These are phyloP conservation scores for Ascosphaera pollenicola DNA, from an alignment of 2,329 filamentous ascomycete genomes.

Conservation along the genomic window DNA sequence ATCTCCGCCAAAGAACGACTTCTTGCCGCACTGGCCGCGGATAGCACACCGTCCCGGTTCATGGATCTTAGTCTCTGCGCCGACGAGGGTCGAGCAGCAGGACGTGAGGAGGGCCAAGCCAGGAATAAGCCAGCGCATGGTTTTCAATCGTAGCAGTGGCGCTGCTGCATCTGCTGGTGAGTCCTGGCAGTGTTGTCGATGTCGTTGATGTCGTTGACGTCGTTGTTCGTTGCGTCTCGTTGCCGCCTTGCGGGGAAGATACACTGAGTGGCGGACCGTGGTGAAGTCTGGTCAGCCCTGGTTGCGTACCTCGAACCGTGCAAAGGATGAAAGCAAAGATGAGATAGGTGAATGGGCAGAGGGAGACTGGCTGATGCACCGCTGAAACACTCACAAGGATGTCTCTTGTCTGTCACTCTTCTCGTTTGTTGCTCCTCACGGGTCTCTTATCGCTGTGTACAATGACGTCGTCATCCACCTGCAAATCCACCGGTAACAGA, in stretches of 20 bases:
- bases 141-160: neutral
- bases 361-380: too few relatives aligned
- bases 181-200: neutral
- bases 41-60: slow-evolving; percentile 79
- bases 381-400: too few relatives aligned
- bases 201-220: neutral
- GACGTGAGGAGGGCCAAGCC: neutral
- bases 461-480: too few relatives aligned
- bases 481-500: too few relatives aligned
- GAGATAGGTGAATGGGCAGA: too few relatives aligned
- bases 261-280: too few relatives aligned
- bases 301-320: too few relatives aligned
- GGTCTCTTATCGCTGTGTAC: too few relatives aligned
- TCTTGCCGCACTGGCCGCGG: slow-evolving; percentile 74
- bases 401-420: too few relatives aligned
- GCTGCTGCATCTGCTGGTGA: neutral
- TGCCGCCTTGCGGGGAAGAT: neutral
- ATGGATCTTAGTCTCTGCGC: slow-evolving; percentile 32
- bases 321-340: too few relatives aligned
- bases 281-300: neutral
- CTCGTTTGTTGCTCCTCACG: too few relatives aligned
- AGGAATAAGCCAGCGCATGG: neutral
- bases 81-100: neutral
- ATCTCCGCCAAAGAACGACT: slow-evolving; percentile 71
- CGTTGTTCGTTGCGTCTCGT: neutral